Evolutionary conservation across 257 asterid genomes (phyloP).

Genomic region (Solanum lycopersicoides): DNA sequence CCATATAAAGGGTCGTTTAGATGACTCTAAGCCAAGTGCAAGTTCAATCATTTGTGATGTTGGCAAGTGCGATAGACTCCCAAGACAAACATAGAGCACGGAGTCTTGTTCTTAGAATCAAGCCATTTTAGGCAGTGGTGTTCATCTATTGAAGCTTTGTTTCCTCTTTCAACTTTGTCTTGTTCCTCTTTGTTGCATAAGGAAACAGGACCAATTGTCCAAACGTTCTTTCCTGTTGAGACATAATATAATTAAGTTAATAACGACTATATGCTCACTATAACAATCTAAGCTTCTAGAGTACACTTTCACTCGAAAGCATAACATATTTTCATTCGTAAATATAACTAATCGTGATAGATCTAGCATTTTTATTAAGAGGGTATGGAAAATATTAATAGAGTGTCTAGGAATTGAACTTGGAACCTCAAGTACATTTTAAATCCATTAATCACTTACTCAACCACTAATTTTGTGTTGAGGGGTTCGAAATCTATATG

Average conservation of each 20-base stretch:
- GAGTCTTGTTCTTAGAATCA: neutral
- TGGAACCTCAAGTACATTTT: neutral
- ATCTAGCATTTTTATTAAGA: too few relatives aligned
- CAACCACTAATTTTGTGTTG: neutral
- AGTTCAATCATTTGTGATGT: neutral
- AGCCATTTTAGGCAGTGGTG: neutral
- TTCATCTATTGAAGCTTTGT: neutral
- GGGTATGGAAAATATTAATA: too few relatives aligned
- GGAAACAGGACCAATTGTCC: neutral
- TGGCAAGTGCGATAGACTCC: neutral
- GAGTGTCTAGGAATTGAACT: neutral
- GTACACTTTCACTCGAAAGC: neutral
- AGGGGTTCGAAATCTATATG: too few relatives aligned
- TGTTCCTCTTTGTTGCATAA: neutral
- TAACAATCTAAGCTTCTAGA: neutral
- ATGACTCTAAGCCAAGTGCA: neutral
- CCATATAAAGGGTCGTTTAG: neutral
- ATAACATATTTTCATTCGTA: neutral
- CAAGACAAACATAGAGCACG: neutral
- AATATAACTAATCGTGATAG: neutral
- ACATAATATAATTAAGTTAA: neutral
- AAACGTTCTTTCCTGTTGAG: neutral
- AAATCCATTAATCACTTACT: too few relatives aligned
- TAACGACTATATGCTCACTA: rapidly evolving
- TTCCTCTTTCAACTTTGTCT: neutral